Conservation (phyloP, 495 filamentous ascomycete species). For the Tricharina praecox region DNA sequence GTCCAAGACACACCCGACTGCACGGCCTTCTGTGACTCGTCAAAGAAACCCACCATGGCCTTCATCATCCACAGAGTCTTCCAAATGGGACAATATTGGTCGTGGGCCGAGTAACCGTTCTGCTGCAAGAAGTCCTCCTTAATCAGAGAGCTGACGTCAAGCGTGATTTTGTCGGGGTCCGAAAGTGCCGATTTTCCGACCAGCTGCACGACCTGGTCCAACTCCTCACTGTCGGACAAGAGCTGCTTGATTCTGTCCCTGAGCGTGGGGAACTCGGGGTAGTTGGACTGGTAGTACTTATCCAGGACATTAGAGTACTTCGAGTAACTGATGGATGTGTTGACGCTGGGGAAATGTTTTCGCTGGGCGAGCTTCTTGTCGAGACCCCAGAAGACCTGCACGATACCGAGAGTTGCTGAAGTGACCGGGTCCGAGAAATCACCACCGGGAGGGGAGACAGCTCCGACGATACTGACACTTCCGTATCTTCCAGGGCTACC, state of each 20-base stretch:
- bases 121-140: conserved; percentile 99
- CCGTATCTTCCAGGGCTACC: conserved; percentile 77
- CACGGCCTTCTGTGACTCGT: conserved; percentile 91
- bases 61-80: conserved; percentile 99
- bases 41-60: conserved; percentile 91
- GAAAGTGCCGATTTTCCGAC: conserved; percentile 94
- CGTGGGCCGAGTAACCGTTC: conserved; percentile 97
- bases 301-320: conserved; percentile 83
- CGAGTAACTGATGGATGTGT: conserved; percentile 88
- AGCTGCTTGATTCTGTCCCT: conserved; percentile 86
- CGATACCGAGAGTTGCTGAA: conserved; percentile 82
- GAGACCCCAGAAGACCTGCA: conserved; percentile 98
- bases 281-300: conserved; percentile 80
- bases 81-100: conserved; percentile 97
- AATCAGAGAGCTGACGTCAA: conserved; percentile 77
- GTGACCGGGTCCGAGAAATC: conserved; percentile 99
- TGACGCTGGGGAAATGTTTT: conserved; percentile 98
- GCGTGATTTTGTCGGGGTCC: conserved; percentile 94
- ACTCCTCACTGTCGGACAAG: conserved; percentile 80
- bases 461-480: conserved; percentile 93
- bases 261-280: conserved; percentile 82
- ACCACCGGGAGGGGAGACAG: conserved; percentile 91
- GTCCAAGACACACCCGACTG: conserved; percentile 74
- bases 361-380: conserved; percentile 98
- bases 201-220: conserved; percentile 96